Evolutionary conservation across 2,329 filamentous ascomycete genomes (phyloP), one percentile per base, ranked within the genome.

Genomic region (Sarocladium strictum): DNA sequence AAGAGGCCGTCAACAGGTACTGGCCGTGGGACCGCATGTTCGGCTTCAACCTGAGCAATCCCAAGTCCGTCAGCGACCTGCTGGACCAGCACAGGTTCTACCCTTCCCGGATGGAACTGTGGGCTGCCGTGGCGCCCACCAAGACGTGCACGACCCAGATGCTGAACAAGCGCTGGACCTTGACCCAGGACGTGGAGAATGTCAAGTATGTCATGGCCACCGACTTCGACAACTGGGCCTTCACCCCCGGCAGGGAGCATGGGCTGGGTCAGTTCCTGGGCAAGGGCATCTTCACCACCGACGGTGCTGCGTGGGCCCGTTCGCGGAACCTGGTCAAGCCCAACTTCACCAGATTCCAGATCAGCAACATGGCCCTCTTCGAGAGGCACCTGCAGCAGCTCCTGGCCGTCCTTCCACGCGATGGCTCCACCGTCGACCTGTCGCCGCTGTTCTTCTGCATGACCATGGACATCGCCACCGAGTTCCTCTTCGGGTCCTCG

Each of bases 141-240:
- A 51, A 51, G 47, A 51, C 47, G 26, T 51, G 27, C 17, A 51
- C n/a, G 29, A 35, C 47, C n/a, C 23, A 23, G 6, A 5, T 37
- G 27, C 27, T 23, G 27, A 33, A 51, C 17, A 11, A 29, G 26
- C 12, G 19, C 27, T 51, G 47, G 5, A 65, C 67, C 11, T 67
- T 68, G 47, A 71, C 68, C 1, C 65, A 68, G 38, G 79, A 83
- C 24, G 69, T 72, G 1, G 72, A 72, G 15, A 84, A 84, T 58
- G 68, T 84, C 53, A 78, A 82, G 59, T 73, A 79, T 1, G 70
- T 84, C 2, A 70, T 84, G 1, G 75, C 78, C 1, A 72, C 72
- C 0, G 74, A 76, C 21, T 82, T 80, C 57, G 64, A 71, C 2
- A 76, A 83, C 55, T 84, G 76, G 56, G 63, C 66, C 29, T 71